Conservation (phyloP, 2,329 filamentous ascomycete species). For the Alternaria ethzedia region DNA sequence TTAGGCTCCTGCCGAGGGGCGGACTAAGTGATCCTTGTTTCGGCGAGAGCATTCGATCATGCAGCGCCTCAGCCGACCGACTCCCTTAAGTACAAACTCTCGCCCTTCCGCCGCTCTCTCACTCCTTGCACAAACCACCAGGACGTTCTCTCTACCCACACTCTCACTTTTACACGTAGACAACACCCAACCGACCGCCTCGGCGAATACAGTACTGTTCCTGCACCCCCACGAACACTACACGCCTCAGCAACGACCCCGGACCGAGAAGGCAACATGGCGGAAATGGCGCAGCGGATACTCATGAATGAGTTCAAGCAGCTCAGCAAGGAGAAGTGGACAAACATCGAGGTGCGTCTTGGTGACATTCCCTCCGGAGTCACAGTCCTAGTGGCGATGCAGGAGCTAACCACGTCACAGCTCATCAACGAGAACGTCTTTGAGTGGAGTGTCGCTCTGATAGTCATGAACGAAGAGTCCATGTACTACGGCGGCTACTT, state of each 20-base stretch:
- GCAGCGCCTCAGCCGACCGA: constrained; percentile 12
- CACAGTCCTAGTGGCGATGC: constrained; percentile 13
- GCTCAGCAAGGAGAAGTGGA: constrained; percentile 89
- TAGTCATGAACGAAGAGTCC: constrained; percentile 91
- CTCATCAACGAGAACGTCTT: constrained; percentile 83
- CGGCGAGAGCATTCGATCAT: constrained; percentile 31
- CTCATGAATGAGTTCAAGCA: constrained; percentile 87
- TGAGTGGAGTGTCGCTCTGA: constrained; percentile 84
- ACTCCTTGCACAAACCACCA: constrained; percentile 1
- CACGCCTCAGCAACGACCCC: constrained; percentile 1
- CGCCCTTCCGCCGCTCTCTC: constrained; percentile 13
- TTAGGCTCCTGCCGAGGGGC: constrained; percentile 23
- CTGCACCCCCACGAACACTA: constrained; percentile 16
- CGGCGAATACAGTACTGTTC: constrained; percentile 5
- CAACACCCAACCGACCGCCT: background rate
- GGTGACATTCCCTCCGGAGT: background rate
- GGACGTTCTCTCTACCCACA: background rate
- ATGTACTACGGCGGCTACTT: constrained; percentile 93
- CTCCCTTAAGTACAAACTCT: constrained; percentile 17
- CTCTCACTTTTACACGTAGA: constrained; percentile 4
- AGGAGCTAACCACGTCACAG: constrained; percentile 52
- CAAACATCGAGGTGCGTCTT: constrained; percentile 76
- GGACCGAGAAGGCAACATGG: constrained; percentile 27
- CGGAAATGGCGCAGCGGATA: constrained; percentile 71
- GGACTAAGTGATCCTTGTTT: constrained; percentile 22